Base-by-base conservation (phyloP, 768 basidiomycete genomes). In the Boletellus ananas region DNA sequence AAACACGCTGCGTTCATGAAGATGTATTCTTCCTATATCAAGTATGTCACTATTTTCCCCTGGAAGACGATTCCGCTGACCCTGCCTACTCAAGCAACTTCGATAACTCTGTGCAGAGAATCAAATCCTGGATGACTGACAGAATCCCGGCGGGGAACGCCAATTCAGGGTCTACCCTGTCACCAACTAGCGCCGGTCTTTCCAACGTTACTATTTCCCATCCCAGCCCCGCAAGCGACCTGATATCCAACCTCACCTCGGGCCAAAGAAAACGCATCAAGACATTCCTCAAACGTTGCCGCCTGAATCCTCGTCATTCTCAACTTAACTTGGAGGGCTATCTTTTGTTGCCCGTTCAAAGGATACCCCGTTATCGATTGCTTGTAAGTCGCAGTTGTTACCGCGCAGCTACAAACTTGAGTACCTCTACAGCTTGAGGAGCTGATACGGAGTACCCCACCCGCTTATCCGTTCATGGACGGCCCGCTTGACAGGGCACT, bases 11-110 rank as follows among this genome's bases (percentile, higher is more conserved):
- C 95, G 4, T 97, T 97, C 74, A 92, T 99, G 90, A 90, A 78
- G 73, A 97, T 98, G 88, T 99, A 99, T 67, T 94, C 93, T 29
- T 89, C 87, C 38, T 99, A 97, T 66, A 95, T 95, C 77, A 97
- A 98, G 91, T 93, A 66, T 64, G 87, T 70, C 34, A 3, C 9
- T 49, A 45, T 42, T 55, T 35, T 9, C 52, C 9, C 50, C 34
- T 43, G 33, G 43, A 43, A 43, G 36, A 31, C 39, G 14, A 12
- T 34, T 46, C 33, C 48, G 49, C 57, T 66, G 35, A 57, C 49
- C 45, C 33, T 25, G 16, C 47, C 25, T 29, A 40, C 25, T 55
- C 33, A 59, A 94, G 91, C 70, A 94, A 95, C 68, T 98, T 97
- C 67, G 94, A 98, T 66, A 91, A 85, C 64, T 89, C 93, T 2